Conservation (phyloP, 768 basidiomycete genomes). For the Mycena belliarum region DNA sequence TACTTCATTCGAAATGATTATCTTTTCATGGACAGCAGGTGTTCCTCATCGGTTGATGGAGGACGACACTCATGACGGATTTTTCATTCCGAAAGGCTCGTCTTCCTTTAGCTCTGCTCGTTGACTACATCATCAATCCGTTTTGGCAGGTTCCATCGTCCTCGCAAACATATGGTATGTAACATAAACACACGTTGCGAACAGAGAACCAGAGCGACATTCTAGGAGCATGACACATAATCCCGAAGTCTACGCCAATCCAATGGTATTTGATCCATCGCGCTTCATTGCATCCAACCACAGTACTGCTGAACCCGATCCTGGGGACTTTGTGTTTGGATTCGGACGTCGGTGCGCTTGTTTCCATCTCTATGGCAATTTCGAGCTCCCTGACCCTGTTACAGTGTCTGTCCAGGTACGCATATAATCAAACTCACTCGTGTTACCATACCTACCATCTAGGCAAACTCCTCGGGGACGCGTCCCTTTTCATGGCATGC, state of each 20-base stretch:
- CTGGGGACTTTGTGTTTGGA: slow-evolving; percentile 25
- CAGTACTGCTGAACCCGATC: slow-evolving; percentile 19
- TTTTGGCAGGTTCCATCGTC: slow-evolving; percentile 2
- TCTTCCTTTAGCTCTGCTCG: not conserved
- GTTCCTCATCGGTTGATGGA: slow-evolving; percentile 15
- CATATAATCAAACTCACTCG: not conserved
- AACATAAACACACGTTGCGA: no score
- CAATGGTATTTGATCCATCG: slow-evolving; percentile 8
- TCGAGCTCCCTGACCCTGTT: not conserved
- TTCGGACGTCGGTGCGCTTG: slow-evolving; percentile 25
- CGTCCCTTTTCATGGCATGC: slow-evolving; percentile 34
- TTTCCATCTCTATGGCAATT: not conserved
- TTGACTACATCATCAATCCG: no score
- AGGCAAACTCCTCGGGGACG: slow-evolving; percentile 37
- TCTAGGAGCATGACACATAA: slow-evolving; percentile 20
- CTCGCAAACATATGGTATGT: slow-evolving; percentile 22
- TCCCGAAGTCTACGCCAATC: slow-evolving; percentile 12
- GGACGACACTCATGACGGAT: slow-evolving; percentile 35
- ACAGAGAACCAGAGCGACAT: no score
- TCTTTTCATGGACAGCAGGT: not conserved
- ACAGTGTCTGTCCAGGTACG: slow-evolving; percentile 16
- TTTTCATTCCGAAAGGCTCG: slow-evolving; percentile 19
- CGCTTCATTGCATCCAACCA: slow-evolving; percentile 8
- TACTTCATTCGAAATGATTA: not conserved
- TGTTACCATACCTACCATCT: not conserved